phyloP scores from a whole-genome alignment of 345 rosid species.

The Arabis alpina region DNA sequence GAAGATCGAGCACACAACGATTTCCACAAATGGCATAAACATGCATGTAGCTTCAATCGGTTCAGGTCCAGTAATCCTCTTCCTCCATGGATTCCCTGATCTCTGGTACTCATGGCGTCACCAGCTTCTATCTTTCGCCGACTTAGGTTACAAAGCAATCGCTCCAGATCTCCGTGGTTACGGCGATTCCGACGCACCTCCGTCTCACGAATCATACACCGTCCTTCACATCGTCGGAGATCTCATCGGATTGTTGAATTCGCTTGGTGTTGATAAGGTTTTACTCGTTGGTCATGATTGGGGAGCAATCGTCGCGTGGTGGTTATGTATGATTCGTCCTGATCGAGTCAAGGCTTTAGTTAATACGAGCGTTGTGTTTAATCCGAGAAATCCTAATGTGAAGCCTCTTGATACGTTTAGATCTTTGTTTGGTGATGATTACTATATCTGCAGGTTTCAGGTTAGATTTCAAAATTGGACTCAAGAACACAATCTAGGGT shows the following conservation, averaged over 20 bases:
- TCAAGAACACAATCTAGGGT: background rate
- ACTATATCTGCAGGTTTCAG: slow-evolving; percentile 81
- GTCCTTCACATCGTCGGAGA: slow-evolving; percentile 59
- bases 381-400: slow-evolving; percentile 54
- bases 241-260: slow-evolving; percentile 54
- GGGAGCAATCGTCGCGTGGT: slow-evolving; percentile 78
- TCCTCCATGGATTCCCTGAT: slow-evolving; percentile 77
- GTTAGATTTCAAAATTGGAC: slow-evolving; percentile 37
- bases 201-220: slow-evolving; percentile 49
- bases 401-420: slow-evolving; percentile 52
- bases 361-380: slow-evolving; percentile 54
- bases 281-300: slow-evolving; percentile 82
- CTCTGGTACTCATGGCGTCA: slow-evolving; percentile 84
- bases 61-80: slow-evolving; percentile 59
- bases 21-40: slow-evolving; percentile 64
- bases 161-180: slow-evolving; percentile 85
- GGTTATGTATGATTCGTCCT: slow-evolving; percentile 61
- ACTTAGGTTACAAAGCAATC: slow-evolving; percentile 62
- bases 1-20: slow-evolving; percentile 62
- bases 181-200: slow-evolving; percentile 70
- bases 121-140: slow-evolving; percentile 66
- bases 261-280: slow-evolving; percentile 50
- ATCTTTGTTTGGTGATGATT: slow-evolving; percentile 66
- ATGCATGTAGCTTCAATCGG: slow-evolving; percentile 72
- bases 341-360: slow-evolving; percentile 76